Conservation (phyloP, 352 stramenopile species). For the Phytopythium litorale region DNA sequence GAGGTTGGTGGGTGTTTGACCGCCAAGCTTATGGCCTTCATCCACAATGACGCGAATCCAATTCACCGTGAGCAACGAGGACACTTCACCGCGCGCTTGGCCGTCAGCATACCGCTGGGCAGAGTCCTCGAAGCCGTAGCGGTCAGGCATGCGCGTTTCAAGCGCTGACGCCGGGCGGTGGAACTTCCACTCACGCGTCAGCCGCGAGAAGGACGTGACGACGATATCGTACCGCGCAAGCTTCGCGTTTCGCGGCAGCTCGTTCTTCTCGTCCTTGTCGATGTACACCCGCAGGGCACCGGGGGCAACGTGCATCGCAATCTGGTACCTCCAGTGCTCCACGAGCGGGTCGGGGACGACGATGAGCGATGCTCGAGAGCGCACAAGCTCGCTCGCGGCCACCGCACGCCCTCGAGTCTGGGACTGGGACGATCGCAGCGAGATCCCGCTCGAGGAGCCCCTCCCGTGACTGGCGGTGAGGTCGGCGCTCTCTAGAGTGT, state of each 20-base stretch:
- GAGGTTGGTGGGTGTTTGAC: constrained; percentile 51
- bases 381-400: constrained; percentile 25
- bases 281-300: constrained; percentile 40
- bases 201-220: constrained; percentile 62
- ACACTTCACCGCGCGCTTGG: constrained; percentile 42
- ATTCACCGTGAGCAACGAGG: constrained; percentile 56
- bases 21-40: constrained; percentile 93
- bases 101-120: constrained; percentile 55
- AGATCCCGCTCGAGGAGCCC: neutral
- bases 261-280: constrained; percentile 28
- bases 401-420: constrained; percentile 38
- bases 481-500: neutral
- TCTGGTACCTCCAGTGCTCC: constrained; percentile 77
- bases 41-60: constrained; percentile 94
- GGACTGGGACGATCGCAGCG: neutral
- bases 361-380: constrained; percentile 55
- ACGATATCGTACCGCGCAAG: constrained; percentile 69
- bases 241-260: constrained; percentile 32
- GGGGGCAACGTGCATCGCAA: constrained; percentile 44
- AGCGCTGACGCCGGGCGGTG: constrained; percentile 53
- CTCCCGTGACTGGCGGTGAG: neutral
- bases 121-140: constrained; percentile 59
- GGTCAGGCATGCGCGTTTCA: constrained; percentile 58
- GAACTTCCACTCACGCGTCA: constrained; percentile 64
- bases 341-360: constrained; percentile 71